Evolutionary conservation across 208 protist species (phyloP).

Genomic region (Trypanosoma grayi): DNA sequence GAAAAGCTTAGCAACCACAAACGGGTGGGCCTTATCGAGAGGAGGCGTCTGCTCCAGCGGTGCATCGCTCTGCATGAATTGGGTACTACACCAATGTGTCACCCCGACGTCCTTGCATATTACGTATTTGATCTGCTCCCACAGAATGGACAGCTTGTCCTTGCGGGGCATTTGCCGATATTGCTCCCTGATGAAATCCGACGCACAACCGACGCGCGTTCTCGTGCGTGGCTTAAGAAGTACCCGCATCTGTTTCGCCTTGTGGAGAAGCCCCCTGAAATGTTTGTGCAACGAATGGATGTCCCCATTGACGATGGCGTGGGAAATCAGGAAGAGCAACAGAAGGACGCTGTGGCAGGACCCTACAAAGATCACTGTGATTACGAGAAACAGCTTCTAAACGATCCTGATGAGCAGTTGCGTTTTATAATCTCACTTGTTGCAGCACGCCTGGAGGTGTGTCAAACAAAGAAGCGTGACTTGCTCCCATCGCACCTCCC

Average conservation of each 20-base stretch:
- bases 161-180: constrained; percentile 15
- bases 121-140: constrained; percentile 41
- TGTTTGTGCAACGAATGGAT: constrained; percentile 22
- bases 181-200: constrained; percentile 24
- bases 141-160: constrained; percentile 20
- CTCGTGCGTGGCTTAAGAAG: constrained; percentile 16
- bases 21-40: constrained; percentile 14
- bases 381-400: constrained; percentile 8
- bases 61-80: constrained; percentile 31
- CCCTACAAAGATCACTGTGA: background rate
- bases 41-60: constrained; percentile 14
- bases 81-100: constrained; percentile 20
- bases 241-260: constrained; percentile 36
- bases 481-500: constrained; percentile 28
- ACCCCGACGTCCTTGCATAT: constrained; percentile 36
- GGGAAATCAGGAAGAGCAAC: background rate
- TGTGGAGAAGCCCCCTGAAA: constrained; percentile 26
- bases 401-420: constrained; percentile 21
- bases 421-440: constrained; percentile 26
- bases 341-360: background rate
- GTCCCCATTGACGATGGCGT: background rate
- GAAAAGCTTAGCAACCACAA: constrained; percentile 17
- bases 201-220: constrained; percentile 23
- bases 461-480: background rate
- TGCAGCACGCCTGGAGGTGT: constrained; percentile 13